Base-by-base conservation (phyloP, 208 protist genomes). In the Crithidia acanthocephali region DNA sequence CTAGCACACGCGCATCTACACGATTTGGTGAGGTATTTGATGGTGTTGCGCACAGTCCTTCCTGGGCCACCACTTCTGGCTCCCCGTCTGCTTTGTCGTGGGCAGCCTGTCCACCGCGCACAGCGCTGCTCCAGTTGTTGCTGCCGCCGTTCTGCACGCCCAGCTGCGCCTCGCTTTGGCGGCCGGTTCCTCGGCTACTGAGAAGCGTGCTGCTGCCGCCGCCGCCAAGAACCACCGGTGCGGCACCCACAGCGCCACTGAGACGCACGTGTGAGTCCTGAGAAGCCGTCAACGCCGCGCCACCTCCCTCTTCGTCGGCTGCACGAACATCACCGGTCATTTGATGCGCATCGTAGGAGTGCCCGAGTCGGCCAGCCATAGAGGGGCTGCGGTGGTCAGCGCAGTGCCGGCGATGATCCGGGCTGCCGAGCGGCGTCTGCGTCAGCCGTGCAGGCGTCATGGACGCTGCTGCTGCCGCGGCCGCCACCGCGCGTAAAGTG, bases 401-500 rank as follows among this genome's bases (percentile, higher is more conserved):
- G n/a, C 60, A 45, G n/a, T 30, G 60, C 44, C 60, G 60, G 35
- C n/a, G 62, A 3, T 22, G 47, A 25, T 47, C 32, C 20, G 62
- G 62, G 33, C 62, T 68, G 5, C 35, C 6, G 11, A 44, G 35
- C 6, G n/a, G 23, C 2, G 48, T 47, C 4, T 33, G 32, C 8
- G 55, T 15, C 44, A n/a, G 3, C 5, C 44, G 9, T 48, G 44
- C 16, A 13, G 18, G 18, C 16, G 9, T 48, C 13, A n/a, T 22
- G 9, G 44, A 48, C 13, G 44, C 44, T 48, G 44, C 44, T 2
- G 63, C 40, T 1, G 50, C 42, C 2, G 51, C 64, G 9, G 64
- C 66, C 28, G 59, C 65, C 18, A 58, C 27, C 4, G 42, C 42
- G 0, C 65, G 64, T 23, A 78, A 42, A 25, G 72, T 72, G 40